phyloP scores from a whole-genome alignment of 2,329 filamentous ascomycete genomes.

The Teratosphaeria viscida region DNA sequence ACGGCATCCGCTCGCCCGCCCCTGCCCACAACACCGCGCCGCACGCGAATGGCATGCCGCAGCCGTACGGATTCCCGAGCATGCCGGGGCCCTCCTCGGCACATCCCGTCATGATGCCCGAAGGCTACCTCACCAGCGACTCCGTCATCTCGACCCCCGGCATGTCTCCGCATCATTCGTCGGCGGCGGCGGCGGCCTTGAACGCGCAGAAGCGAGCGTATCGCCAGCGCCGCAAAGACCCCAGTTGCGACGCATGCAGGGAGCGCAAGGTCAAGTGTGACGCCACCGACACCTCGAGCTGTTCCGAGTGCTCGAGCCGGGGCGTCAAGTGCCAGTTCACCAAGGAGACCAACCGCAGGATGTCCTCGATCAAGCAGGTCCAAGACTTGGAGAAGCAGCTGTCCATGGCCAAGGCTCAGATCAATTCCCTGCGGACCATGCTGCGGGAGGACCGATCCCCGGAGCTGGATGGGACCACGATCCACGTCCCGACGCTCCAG shows the following conservation, averaged over 20 bases:
- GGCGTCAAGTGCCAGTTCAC: slow-evolving; percentile 98
- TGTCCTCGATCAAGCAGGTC: slow-evolving; percentile 99
- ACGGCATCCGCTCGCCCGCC: slow-evolving; percentile 2
- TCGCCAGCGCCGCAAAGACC: slow-evolving; percentile 87
- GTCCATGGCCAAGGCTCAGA: slow-evolving; percentile 67
- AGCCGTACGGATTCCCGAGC: slow-evolving; percentile 12
- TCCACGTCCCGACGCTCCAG: slow-evolving; percentile 20
- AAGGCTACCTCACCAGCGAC: slow-evolving; percentile 20
- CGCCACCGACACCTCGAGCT: slow-evolving; percentile 90
- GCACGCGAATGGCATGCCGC: slow-evolving; percentile 12
- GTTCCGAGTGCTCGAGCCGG: slow-evolving; percentile 91
- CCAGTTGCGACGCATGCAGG: slow-evolving; percentile 92
- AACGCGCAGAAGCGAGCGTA: slow-evolving; percentile 83
- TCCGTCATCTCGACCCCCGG: slow-evolving; percentile 18
- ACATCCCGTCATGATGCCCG: slow-evolving; percentile 13
- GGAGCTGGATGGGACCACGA: slow-evolving; percentile 28
- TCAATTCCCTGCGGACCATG: slow-evolving; percentile 59
- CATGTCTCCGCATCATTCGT: slow-evolving; percentile 21
- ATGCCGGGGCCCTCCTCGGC: slow-evolving; percentile 5
- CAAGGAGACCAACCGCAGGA: slow-evolving; percentile 94
- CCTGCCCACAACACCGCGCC: slow-evolving; percentile 1
- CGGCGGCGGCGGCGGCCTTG: slow-evolving; percentile 42
- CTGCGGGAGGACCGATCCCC: slow-evolving; percentile 41
- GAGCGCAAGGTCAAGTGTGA: slow-evolving; percentile 81
- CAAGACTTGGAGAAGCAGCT: slow-evolving; percentile 94